These are phyloP conservation scores for Periconia macrospinosa DNA, from an alignment of 2,329 filamentous ascomycete genomes.

Conservation along the genomic window DNA sequence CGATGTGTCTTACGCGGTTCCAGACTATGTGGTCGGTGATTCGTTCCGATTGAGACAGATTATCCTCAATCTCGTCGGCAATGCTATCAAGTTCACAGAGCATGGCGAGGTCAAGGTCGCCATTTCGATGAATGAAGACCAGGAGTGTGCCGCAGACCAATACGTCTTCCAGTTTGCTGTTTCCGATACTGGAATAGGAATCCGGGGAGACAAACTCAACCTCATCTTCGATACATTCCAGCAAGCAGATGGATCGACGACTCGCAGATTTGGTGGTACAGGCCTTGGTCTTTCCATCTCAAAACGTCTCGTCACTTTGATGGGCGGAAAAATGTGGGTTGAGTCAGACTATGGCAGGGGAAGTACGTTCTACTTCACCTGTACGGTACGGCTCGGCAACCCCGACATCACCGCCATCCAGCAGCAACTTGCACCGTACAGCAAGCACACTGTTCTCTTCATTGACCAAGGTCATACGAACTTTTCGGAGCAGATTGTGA, in stretches of 20 bases:
- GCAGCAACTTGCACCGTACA: constrained; percentile 86
- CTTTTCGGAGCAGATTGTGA: constrained; percentile 73
- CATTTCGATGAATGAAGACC: constrained; percentile 73
- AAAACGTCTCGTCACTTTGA: constrained; percentile 89
- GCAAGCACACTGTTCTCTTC: constrained; percentile 88
- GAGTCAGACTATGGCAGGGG: constrained; percentile 89
- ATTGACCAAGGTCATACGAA: constrained; percentile 87
- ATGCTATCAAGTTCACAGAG: constrained; percentile 98
- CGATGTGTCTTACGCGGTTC: constrained; percentile 88
- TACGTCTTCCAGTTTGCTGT: constrained; percentile 96
- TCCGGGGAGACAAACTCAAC: constrained; percentile 91
- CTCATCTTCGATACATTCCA: constrained; percentile 99
- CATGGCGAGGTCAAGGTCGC: constrained; percentile 93
- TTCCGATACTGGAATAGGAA: constrained; percentile 94
- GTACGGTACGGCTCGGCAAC: constrained; percentile 80
- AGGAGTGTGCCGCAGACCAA: constrained; percentile 70
- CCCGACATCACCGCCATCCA: constrained; percentile 77
- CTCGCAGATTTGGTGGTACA: constrained; percentile 92
- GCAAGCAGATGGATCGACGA: constrained; percentile 96
- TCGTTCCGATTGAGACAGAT: constrained; percentile 96
- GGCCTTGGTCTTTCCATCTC: constrained; percentile 94
- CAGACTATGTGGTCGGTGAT: constrained; percentile 93
- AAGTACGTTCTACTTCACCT: constrained; percentile 96
- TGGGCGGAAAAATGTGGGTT: constrained; percentile 97
- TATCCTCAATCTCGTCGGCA: constrained; percentile 94